Percentiles rank a stretch among this genome's conserved stretches.
These are phyloP conservation scores for Chrysoporthe puriensis DNA, from an alignment of 2,329 filamentous ascomycete species.

Conservation along the genomic window DNA sequence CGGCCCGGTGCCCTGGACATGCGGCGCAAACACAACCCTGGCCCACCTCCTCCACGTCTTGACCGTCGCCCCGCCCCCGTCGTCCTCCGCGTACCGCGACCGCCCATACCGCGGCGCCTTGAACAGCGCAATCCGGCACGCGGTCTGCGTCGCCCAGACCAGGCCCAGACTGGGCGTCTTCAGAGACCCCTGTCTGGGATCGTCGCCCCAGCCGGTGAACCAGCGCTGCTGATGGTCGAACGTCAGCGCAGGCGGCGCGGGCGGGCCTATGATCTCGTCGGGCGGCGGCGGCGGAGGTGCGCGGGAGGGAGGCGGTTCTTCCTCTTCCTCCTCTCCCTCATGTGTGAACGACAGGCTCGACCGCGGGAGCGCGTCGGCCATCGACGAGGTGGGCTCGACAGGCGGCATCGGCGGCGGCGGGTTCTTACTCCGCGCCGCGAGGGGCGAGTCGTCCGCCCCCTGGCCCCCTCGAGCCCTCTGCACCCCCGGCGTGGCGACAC, in stretches of 20 bases:
- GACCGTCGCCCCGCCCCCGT: constrained; percentile 50
- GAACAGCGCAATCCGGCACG: constrained; percentile 79
- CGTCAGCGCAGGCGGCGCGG: constrained; percentile 59
- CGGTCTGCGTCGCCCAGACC: constrained; percentile 89
- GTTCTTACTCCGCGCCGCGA: constrained; percentile 50
- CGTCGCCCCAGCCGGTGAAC: constrained; percentile 94
- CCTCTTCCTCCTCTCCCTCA: constrained; percentile 28
- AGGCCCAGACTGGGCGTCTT: constrained; percentile 89
- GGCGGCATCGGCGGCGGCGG: constrained; percentile 35
- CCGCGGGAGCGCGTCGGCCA: constrained; percentile 39
- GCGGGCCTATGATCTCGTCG: constrained; percentile 38
- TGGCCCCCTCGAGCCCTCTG: background rate
- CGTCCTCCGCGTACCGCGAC: constrained; percentile 38
- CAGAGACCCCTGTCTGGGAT: constrained; percentile 49
- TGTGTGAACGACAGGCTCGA: constrained; percentile 38
- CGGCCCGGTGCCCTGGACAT: constrained; percentile 60
- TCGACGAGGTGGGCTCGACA: constrained; percentile 45
- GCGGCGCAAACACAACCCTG: constrained; percentile 88
- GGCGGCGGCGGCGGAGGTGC: constrained; percentile 31
- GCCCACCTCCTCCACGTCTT: constrained; percentile 73
- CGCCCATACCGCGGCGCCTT: constrained; percentile 64
- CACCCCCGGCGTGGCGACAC: constrained; percentile 20
- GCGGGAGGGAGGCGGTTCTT: constrained; percentile 19
- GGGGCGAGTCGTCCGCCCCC: constrained; percentile 42
- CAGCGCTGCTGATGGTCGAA: constrained; percentile 91